Percentiles rank a stretch among this genome's conserved stretches.
These are phyloP conservation scores for Phytophthora pinifolia DNA, from an alignment of 352 stramenopile species.

Conservation along the genomic window DNA sequence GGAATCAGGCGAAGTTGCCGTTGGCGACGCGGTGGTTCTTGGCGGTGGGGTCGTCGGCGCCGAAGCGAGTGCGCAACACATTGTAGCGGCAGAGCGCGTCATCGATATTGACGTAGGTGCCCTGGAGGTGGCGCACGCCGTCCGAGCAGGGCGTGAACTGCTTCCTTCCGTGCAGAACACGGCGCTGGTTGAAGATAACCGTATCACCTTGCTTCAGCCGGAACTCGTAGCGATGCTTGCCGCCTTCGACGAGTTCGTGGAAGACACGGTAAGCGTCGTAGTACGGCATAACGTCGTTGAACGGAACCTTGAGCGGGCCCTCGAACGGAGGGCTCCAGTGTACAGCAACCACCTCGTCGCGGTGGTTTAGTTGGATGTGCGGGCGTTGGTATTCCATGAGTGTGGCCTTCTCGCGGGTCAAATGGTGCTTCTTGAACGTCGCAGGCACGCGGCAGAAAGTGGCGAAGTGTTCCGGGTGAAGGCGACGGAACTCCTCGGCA, in stretches of 20 bases:
- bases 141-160: slow-evolving; percentile 70
- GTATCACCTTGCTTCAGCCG: slow-evolving; percentile 76
- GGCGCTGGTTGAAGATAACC: slow-evolving; percentile 86
- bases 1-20: slow-evolving; percentile 60
- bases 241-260: slow-evolving; percentile 76
- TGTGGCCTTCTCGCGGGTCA: slow-evolving; percentile 86
- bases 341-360: slow-evolving; percentile 83
- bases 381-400: slow-evolving; percentile 94
- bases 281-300: slow-evolving; percentile 72
- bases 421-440: slow-evolving; percentile 94
- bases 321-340: slow-evolving; percentile 96
- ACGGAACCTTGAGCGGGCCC: slow-evolving; percentile 84
- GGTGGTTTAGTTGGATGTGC: slow-evolving; percentile 91
- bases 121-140: slow-evolving; percentile 79
- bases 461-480: slow-evolving; percentile 69
- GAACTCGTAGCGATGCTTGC: slow-evolving; percentile 75
- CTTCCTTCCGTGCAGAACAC: slow-evolving; percentile 79
- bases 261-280: slow-evolving; percentile 85
- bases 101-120: slow-evolving; percentile 89
- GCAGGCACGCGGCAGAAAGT: slow-evolving; percentile 86
- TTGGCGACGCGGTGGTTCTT: slow-evolving; percentile 76
- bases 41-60: slow-evolving; percentile 30
- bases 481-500: slow-evolving; percentile 60
- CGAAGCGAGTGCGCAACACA: slow-evolving; percentile 61
- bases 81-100: slow-evolving; percentile 86